Base-by-base conservation (phyloP, 495 filamentous ascomycete genomes). In the Bryoglossum gracile region DNA sequence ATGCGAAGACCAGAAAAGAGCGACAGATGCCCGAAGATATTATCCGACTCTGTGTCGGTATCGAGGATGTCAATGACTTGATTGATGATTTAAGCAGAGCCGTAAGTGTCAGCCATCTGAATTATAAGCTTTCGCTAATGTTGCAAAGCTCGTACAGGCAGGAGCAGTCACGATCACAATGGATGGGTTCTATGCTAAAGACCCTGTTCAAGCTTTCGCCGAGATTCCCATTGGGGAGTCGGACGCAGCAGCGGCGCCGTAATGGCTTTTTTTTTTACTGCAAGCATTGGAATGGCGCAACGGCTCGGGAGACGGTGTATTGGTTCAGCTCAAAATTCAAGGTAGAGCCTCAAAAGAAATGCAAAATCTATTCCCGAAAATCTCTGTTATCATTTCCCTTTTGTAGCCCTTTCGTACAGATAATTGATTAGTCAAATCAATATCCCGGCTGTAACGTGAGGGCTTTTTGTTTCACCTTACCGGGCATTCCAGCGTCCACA, bases 1-100 rank as follows among this genome's bases (percentile, higher is more conserved):
- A 97, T 65, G 86, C 84, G 51, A 91, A 92, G 73, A 95, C 90
- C 48, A 74, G 92, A 57, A 69, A 77, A 61, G 91, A 98, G 68
- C 75, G 92, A 55, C 80, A 83, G 42, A 83, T 98, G 78, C 92
- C 92, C 14, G 92, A 98, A 68, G 92, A 98, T 67, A 80, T 98
- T 35, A 96, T 98, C 49, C 72, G 92, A 46, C 65, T 98, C 51
- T 98, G 92, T 65, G 89, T 98, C 26, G 92, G 92, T 22, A 98
- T 98, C 63, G 92, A 98, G 62, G 94, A 98, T 68, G 81, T 74
- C 8, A 80, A 88, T 58, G 92, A 98, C 69, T 61, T 98, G 60
- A 88, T 96, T 61, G 92, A 97, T 60, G 92, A 98, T 70, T 69
- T 98, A 54, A 81, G 77, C 47, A 77, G 87, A 47, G 91, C 92